Evolutionary conservation across 2,329 filamentous ascomycete genomes (phyloP), one percentile per base, ranked within the genome.

Genomic region (Exophiala oligosperma): DNA sequence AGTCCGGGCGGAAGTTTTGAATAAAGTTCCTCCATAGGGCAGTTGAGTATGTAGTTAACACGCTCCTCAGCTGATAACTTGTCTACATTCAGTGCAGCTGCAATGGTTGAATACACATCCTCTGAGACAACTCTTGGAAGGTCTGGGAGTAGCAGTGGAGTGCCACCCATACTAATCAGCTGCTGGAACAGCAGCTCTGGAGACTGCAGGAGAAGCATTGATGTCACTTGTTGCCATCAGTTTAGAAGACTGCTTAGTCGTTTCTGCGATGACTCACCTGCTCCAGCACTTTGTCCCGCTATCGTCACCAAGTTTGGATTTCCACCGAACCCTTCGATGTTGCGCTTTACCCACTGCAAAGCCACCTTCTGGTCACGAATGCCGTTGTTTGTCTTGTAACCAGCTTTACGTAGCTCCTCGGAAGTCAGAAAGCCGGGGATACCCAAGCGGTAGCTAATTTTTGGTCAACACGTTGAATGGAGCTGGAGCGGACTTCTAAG

Each of bases 201-300:
- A 17, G 17, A 17, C 17, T 17, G 17, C 17, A 17, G 17, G 17
- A 17, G 17, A 17, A 17, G 17, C 17, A 17, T 17, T 17, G 17
- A 17, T 17, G 17, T 17, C 17, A 17, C 17, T 17, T 17, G 17
- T 17, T 17, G 17, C 17, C 17, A 17, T 48, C 21, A 23, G 17
- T 9, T 14, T 8, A 66, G 17, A 17, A 17, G 17, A 17, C 17
- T 17, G 17, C 17, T 17, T 17, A 1, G 17, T 17, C 17, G 17
- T 17, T 17, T 17, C 17, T 17, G 17, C 17, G 17, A 17, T 17
- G 17, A 17, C 72, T 61, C 67, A 74, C 77, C 68, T 12, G 69
- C 78, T 26, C 79, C 79, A 4, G 77, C 77, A 49, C 74, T 78
- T 61, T 80, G 74, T n/a, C 79, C 79, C 17, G 73, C 67, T 8